Evolutionary conservation across 2,329 filamentous ascomycete genomes (phyloP), one percentile per base, ranked within the genome.

Genomic region (Dactylellina sp.): DNA sequence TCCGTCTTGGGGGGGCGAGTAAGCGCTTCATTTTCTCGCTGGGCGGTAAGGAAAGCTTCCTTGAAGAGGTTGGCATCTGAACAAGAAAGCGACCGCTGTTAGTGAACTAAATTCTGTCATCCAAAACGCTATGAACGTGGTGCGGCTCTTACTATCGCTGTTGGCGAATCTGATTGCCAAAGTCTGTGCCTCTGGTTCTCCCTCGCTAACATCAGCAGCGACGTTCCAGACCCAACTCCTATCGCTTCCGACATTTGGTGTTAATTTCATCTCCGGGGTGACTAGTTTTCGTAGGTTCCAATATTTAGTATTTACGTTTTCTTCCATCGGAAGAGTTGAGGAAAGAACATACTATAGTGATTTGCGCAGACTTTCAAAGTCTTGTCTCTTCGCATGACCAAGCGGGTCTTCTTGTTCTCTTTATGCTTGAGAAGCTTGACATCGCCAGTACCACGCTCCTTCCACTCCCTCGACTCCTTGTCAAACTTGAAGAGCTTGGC

Each of bases 311-410:
- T 42, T n/a, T 47, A 37, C 46, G 24, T 28, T 22, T 63, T 32
- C 40, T 56, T 5, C 37, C 25, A 0, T 35, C 32, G 37, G 20
- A 25, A 20, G 1, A 22, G 6, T 49, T 3, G 25, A 47, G 18
- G 28, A 4, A 32, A 32, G 28, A 37, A 53, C 91, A 80, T 89
- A 97, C 93, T 90, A 84, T 99, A 99, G 87, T 99, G 95, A 87
- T 99, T 99, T 81, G 95, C 95, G 89, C 95, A 99, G 84, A 99
- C 95, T 88, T 99, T 99, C 85, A 98, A 89, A 75, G 95, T 99
- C 92, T 98, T 98, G 86, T 99, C 95, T 82, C 95, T 89, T 83
- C 95, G 91, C 95, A 99, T 99, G 79, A 99, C 95, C 80, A 99
- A 86, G 79, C 95, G 89, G 71, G 93, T 97, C 90, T 98, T 98